Percentiles rank a stretch among this genome's conserved stretches.
Conservation (phyloP, 352 stramenopile species). For the Pseudoperonospora humuli region DNA sequence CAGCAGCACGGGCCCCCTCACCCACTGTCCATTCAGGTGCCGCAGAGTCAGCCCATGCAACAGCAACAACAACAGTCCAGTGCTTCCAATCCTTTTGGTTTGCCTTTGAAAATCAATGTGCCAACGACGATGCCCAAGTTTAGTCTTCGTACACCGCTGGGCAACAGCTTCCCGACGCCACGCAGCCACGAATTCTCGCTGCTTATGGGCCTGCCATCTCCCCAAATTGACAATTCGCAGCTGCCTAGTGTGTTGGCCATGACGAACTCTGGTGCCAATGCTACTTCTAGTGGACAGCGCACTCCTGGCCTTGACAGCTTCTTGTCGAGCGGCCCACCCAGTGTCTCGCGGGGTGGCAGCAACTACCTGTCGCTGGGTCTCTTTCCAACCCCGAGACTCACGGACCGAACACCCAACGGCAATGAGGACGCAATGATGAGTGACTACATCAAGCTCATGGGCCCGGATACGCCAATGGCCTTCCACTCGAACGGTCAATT, state of each 20-base stretch:
- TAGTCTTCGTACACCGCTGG: conserved; percentile 46
- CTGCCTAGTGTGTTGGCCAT: conserved; percentile 61
- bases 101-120: conserved; percentile 69
- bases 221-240: conserved; percentile 71
- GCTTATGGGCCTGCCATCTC: conserved; percentile 55
- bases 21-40: conserved; percentile 25
- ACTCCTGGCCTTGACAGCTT: conserved; percentile 36
- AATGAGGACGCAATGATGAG: conserved; percentile 59
- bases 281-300: conserved; percentile 17
- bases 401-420: conserved; percentile 15
- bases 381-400: conserved; percentile 41
- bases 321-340: conserved; percentile 41
- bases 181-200: conserved; percentile 63
- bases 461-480: conserved; percentile 35
- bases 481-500: conserved; percentile 41
- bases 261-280: conserved; percentile 36
- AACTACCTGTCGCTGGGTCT: conserved; percentile 52
- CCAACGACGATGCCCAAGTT: conserved; percentile 65
- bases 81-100: conserved; percentile 42
- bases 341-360: conserved; percentile 35
- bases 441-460: conserved; percentile 72
- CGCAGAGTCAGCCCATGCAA: conserved; percentile 21
- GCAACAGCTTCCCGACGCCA: conserved; percentile 60
- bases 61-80: conserved; percentile 17
- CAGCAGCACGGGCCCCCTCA: conserved; percentile 21